Percentiles rank a stretch among this genome's conserved stretches.
phyloP scores from a whole-genome alignment of 805 yeast genomes.

The Yamadazyma nakazawae region DNA sequence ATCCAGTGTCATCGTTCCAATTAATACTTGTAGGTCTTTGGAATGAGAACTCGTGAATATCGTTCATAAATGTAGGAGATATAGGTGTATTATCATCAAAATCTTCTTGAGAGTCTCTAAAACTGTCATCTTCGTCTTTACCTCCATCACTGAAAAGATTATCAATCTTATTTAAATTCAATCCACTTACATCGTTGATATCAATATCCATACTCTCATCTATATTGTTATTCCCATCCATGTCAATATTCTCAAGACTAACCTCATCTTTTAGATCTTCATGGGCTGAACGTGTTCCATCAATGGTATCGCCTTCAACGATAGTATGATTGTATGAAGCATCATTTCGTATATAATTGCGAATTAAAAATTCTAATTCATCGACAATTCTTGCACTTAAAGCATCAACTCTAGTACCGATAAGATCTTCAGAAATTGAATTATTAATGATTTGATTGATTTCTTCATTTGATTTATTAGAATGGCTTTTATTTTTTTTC shows the following conservation, averaged over 20 bases:
- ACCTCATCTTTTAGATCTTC: slow-evolving; percentile 7
- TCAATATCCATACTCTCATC: slow-evolving; percentile 21
- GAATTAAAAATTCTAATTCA: slow-evolving; percentile 56
- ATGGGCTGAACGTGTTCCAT: slow-evolving; percentile 10
- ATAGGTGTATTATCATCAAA: neutral
- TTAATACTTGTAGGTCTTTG: slow-evolving; percentile 39
- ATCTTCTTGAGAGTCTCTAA: slow-evolving; percentile 2
- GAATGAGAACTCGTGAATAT: slow-evolving; percentile 28
- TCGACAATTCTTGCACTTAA: slow-evolving; percentile 69
- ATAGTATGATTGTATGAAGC: slow-evolving; percentile 16
- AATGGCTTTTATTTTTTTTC: slow-evolving; percentile 30
- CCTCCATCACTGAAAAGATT: slow-evolving; percentile 29
- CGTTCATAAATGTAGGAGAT: slow-evolving; percentile 10
- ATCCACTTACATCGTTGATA: slow-evolving; percentile 37
- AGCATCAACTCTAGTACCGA: slow-evolving; percentile 50
- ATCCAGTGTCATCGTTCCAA: slow-evolving; percentile 37
- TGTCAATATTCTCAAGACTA: neutral
- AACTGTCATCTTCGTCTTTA: neutral
- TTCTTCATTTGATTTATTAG: slow-evolving; percentile 15
- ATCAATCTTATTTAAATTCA: slow-evolving; percentile 37
- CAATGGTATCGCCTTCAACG: slow-evolving; percentile 18
- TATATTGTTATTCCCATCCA: slow-evolving; percentile 8
- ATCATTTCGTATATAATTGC: slow-evolving; percentile 37
- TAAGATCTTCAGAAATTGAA: slow-evolving; percentile 15
- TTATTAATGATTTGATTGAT: slow-evolving; percentile 16